Conservation (phyloP, 495 filamentous ascomycete species). For the Aspergillus affinis region DNA sequence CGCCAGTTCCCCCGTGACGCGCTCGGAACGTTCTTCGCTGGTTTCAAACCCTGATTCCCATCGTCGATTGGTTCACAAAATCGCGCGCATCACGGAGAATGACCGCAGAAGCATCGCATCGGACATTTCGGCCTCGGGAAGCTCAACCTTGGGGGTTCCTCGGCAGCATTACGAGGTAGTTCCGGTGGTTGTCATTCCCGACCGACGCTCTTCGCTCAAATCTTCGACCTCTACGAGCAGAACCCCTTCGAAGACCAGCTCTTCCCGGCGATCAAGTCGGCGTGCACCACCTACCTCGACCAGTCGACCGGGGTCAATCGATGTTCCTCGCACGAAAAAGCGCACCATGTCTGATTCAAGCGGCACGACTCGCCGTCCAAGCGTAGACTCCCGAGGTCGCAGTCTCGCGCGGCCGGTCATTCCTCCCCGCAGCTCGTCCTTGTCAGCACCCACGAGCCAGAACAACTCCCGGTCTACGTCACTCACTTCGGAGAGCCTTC, state of each 20-base stretch:
- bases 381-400: conserved; percentile 29
- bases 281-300: conserved; percentile 36
- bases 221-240: conserved; percentile 44
- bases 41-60: conserved; percentile 40
- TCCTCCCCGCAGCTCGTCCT: conserved; percentile 60
- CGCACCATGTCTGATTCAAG: conserved; percentile 43
- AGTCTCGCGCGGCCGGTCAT: conserved; percentile 51
- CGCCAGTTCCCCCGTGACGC: conserved; percentile 44
- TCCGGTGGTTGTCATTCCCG: conserved; percentile 71
- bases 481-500: conserved; percentile 65
- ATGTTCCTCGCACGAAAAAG: conserved; percentile 30
- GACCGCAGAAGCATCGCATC: conserved; percentile 60
- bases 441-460: conserved; percentile 70
- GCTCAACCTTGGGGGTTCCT: conserved; percentile 46
- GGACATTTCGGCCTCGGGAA: conserved; percentile 54
- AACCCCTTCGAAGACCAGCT: conserved; percentile 34
- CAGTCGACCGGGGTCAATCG: conserved; percentile 32
- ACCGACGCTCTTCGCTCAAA: conserved; percentile 63
- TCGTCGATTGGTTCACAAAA: conserved; percentile 49
- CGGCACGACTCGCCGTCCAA: conserved; percentile 26
- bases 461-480: conserved; percentile 65
- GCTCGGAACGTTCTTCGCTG: conserved; percentile 44
- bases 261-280: conserved; percentile 36
- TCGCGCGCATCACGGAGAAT: conserved; percentile 46
- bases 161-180: conserved; percentile 56